Percentiles rank a stretch among this genome's conserved stretches.
These are phyloP conservation scores for Talaromyces sp. DNA, from an alignment of 2,329 filamentous ascomycete genomes.

Conservation along the genomic window DNA sequence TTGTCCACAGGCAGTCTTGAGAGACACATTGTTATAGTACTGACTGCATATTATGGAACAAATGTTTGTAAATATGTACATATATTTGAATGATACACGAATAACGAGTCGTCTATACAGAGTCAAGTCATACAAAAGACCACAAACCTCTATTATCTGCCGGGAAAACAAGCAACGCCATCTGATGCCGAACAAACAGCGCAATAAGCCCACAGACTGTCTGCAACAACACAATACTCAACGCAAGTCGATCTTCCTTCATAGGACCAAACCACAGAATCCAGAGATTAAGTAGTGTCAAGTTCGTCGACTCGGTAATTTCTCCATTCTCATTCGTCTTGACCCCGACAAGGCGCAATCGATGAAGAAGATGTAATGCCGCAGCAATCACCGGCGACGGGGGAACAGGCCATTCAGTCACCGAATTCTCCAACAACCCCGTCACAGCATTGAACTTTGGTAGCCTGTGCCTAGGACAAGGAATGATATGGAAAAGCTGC, in stretches of 20 bases:
- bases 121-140: conserved; percentile 10
- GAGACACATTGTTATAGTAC: not conserved
- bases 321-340: conserved; percentile 64
- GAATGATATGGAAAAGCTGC: conserved; percentile 84
- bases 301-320: conserved; percentile 78
- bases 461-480: conserved; percentile 87
- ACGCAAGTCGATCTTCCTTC: conserved; percentile 77
- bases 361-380: conserved; percentile 65
- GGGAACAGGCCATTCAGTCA: conserved; percentile 73
- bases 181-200: conserved; percentile 77
- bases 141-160: conserved; percentile 65
- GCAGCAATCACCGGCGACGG: conserved; percentile 62
- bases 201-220: conserved; percentile 71
- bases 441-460: conserved; percentile 83
- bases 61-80: not conserved
- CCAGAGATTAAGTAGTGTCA: conserved; percentile 95
- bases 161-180: conserved; percentile 85
- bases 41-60: not conserved
- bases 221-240: conserved; percentile 79
- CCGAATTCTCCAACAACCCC: conserved; percentile 80
- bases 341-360: conserved; percentile 65
- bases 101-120: not conserved
- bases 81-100: not conserved
- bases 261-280: conserved; percentile 91
- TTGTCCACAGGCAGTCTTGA: not conserved